Conservation (phyloP, 306 rosid species). For the Cucurbita pepo region DNA sequence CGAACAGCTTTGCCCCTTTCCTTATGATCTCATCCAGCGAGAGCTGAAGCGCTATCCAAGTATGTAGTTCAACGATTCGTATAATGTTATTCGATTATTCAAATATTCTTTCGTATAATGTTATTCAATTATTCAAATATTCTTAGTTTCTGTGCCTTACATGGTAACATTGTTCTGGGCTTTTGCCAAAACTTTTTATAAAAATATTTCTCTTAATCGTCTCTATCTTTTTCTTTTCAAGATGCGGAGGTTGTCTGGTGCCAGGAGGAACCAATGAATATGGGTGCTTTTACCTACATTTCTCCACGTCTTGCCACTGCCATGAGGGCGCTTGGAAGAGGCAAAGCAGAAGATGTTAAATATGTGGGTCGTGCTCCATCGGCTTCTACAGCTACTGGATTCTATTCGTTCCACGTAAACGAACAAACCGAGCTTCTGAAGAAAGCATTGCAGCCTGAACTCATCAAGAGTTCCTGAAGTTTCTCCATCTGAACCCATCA, state of each 20-base stretch:
- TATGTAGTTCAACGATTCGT: constrained; percentile 13
- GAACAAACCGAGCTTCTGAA: constrained; percentile 72
- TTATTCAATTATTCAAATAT: background rate
- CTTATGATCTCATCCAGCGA: constrained; percentile 77
- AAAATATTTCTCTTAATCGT: background rate
- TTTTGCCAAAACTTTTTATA: background rate
- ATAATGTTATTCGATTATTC: constrained; percentile 25
- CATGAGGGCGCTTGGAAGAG: constrained; percentile 57
- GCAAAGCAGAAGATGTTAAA: constrained; percentile 53
- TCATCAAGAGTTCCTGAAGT: constrained; percentile 21
- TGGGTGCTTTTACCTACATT: constrained; percentile 75
- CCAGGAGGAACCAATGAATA: constrained; percentile 97
- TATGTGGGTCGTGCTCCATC: constrained; percentile 87
- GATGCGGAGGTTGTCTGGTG: constrained; percentile 97
- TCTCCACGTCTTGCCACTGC: constrained; percentile 62
- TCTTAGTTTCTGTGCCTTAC: background rate
- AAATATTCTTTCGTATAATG: constrained; percentile 23
- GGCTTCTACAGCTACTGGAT: constrained; percentile 87
- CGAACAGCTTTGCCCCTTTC: constrained; percentile 96
- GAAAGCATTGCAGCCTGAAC: constrained; percentile 63
- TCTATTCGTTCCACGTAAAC: constrained; percentile 58
- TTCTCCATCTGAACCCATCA: background rate
- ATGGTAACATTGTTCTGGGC: background rate
- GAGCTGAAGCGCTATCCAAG: constrained; percentile 97
- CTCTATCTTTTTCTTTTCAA: constrained; percentile 6